Evolutionary conservation across 192 early-diverging fungal genomes (phyloP).

Genomic region (Gryganskiella cystojenkinii): DNA sequence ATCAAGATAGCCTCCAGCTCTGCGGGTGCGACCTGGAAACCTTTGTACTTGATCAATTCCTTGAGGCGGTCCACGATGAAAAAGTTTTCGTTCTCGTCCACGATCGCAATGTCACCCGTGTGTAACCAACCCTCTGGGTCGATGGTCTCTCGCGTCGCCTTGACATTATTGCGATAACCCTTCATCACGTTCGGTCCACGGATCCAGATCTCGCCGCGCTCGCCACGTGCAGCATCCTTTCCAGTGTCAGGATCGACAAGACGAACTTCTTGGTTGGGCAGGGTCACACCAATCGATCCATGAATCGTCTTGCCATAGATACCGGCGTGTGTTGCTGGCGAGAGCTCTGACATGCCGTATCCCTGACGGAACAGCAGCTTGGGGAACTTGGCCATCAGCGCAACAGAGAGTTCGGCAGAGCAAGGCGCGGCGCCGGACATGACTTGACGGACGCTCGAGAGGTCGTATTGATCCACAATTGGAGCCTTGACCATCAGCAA

Average conservation of each 20-base stretch:
- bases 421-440: slow-evolving; percentile 78
- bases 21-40: slow-evolving; percentile 84
- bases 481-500: slow-evolving; percentile 74
- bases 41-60: slow-evolving; percentile 95
- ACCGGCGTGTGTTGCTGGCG: slow-evolving; percentile 60
- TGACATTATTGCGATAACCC: slow-evolving; percentile 84
- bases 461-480: slow-evolving; percentile 68
- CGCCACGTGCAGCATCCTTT: slow-evolving; percentile 49
- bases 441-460: slow-evolving; percentile 61
- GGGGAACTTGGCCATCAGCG: slow-evolving; percentile 43
- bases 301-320: slow-evolving; percentile 35
- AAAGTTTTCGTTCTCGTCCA: slow-evolving; percentile 72
- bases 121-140: slow-evolving; percentile 82
- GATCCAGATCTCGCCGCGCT: slow-evolving; percentile 87
- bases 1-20: slow-evolving; percentile 85
- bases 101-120: slow-evolving; percentile 83
- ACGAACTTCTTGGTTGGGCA: slow-evolving; percentile 79
- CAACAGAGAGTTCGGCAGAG: slow-evolving; percentile 54
- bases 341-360: slow-evolving; percentile 80
- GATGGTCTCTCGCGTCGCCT: slow-evolving; percentile 79
- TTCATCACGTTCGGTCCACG: slow-evolving; percentile 92
- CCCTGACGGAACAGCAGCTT: slow-evolving; percentile 62
- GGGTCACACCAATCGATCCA: slow-evolving; percentile 76
- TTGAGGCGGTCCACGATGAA: slow-evolving; percentile 83
- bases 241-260: slow-evolving; percentile 77